Percentiles rank a stretch among this genome's conserved stretches.
Evolutionary conservation across 371 early-diverging fungal species (phyloP).

Genomic region (Thermomucor indicae-seudaticae): DNA sequence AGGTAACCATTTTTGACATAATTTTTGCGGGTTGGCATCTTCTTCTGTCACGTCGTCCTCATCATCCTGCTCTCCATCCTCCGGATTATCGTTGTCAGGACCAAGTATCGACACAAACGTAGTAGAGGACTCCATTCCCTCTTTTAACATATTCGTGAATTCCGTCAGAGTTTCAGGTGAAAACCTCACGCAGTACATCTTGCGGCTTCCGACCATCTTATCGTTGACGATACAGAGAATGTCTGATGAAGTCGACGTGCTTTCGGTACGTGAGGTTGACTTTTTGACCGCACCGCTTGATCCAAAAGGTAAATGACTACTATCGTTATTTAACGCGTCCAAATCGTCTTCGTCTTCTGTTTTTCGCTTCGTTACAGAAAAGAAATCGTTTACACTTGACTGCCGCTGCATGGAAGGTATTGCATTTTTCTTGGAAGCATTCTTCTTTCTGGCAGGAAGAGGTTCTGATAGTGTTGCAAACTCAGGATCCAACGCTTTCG

Average conservation of each 20-base stretch:
- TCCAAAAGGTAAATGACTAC: no score
- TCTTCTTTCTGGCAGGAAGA: neutral
- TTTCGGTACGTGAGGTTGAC: no score
- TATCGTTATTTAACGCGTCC: no score
- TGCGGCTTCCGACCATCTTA: neutral
- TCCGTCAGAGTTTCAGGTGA: neutral
- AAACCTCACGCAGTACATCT: neutral
- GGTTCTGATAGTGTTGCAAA: neutral
- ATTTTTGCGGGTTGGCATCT: neutral
- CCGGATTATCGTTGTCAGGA: neutral
- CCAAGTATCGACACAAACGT: neutral
- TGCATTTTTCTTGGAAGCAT: neutral
- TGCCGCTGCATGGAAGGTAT: neutral
- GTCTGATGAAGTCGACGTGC: neutral
- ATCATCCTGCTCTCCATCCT: neutral
- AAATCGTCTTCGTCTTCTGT: no score
- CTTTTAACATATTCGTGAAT: neutral
- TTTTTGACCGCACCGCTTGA: no score
- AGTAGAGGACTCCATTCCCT: neutral
- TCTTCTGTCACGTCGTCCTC: neutral
- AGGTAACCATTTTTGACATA: conserved; percentile 9
- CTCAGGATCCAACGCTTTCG: neutral
- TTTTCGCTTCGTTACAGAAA: neutral
- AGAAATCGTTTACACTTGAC: neutral
- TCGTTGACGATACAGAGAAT: neutral